These are phyloP conservation scores for Lactarius psammicola DNA, from an alignment of 768 basidiomycete species.

Conservation along the genomic window DNA sequence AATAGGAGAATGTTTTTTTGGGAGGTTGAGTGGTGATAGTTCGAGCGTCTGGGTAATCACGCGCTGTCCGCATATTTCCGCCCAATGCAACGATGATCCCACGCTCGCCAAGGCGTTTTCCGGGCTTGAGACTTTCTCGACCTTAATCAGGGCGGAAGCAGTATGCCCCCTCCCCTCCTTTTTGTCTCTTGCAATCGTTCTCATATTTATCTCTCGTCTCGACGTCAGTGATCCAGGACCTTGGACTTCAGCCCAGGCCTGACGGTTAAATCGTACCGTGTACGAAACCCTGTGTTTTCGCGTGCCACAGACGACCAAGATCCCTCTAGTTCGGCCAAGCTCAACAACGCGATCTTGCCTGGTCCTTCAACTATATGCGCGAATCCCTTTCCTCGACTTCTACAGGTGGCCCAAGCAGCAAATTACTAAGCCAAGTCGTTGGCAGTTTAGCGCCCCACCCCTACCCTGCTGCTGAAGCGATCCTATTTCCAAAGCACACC, in stretches of 20 bases:
- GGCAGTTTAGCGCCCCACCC: too few relatives aligned
- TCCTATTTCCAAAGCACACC: too few relatives aligned
- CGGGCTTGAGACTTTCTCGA: conserved; percentile 43
- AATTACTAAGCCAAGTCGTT: background rate
- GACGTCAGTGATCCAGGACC: conserved; percentile 61
- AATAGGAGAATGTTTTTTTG: too few relatives aligned
- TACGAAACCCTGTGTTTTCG: conserved; percentile 73
- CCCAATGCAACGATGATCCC: too few relatives aligned
- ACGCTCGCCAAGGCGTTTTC: too few relatives aligned
- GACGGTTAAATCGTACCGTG: conserved; percentile 77
- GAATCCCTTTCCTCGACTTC: conserved; percentile 11
- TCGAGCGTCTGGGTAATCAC: too few relatives aligned
- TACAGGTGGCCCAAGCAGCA: too few relatives aligned
- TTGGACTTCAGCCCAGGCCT: conserved; percentile 72
- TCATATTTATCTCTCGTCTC: too few relatives aligned
- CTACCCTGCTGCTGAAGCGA: too few relatives aligned
- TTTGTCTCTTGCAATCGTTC: background rate
- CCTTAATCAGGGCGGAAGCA: conserved; percentile 37
- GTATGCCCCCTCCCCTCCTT: conserved; percentile 6
- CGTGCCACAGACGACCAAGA: conserved; percentile 36
- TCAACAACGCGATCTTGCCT: conserved; percentile 27
- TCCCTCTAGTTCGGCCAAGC: conserved; percentile 17
- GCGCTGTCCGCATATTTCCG: too few relatives aligned
- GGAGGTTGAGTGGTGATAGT: too few relatives aligned
- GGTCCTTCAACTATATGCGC: conserved; percentile 18